Percentiles rank a stretch among this genome's conserved stretches.
Evolutionary conservation across 805 yeast species (phyloP).

Genomic region (Saturnispora kantuleensis): DNA sequence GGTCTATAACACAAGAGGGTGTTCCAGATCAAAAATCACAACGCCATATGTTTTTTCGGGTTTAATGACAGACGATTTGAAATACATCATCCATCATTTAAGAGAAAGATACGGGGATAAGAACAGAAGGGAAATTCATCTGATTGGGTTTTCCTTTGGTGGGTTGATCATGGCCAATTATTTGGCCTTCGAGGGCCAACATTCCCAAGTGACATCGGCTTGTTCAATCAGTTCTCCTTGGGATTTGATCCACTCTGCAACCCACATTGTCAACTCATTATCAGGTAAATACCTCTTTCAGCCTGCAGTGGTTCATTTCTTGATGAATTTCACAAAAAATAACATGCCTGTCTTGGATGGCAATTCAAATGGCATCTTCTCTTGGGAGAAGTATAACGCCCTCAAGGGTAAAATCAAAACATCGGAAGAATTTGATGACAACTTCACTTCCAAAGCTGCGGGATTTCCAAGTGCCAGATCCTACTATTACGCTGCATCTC

Average conservation of each 20-base stretch:
- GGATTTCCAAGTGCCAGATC: constrained; percentile 55
- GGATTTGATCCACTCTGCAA: constrained; percentile 53
- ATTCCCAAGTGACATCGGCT: constrained; percentile 46
- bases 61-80: constrained; percentile 57
- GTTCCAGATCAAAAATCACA: constrained; percentile 63
- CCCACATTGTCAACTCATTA: constrained; percentile 30
- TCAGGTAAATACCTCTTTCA: constrained; percentile 34
- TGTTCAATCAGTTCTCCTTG: constrained; percentile 59
- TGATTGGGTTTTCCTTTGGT: constrained; percentile 66
- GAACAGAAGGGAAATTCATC: constrained; percentile 42
- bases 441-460: constrained; percentile 49
- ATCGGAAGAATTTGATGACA: constrained; percentile 49
- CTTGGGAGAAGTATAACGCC: constrained; percentile 21
- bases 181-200: constrained; percentile 54
- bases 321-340: constrained; percentile 35
- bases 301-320: constrained; percentile 32
- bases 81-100: constrained; percentile 45
- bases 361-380: constrained; percentile 20
- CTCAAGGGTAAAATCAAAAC: constrained; percentile 29
- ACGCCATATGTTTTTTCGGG: constrained; percentile 62
- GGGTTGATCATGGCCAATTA: constrained; percentile 58
- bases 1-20: constrained; percentile 62
- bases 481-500: constrained; percentile 59
- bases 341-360: constrained; percentile 30
- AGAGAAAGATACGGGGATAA: constrained; percentile 38